Evolutionary conservation across 129 eudicot species (phyloP).

Genomic region (Arctium minus): DNA sequence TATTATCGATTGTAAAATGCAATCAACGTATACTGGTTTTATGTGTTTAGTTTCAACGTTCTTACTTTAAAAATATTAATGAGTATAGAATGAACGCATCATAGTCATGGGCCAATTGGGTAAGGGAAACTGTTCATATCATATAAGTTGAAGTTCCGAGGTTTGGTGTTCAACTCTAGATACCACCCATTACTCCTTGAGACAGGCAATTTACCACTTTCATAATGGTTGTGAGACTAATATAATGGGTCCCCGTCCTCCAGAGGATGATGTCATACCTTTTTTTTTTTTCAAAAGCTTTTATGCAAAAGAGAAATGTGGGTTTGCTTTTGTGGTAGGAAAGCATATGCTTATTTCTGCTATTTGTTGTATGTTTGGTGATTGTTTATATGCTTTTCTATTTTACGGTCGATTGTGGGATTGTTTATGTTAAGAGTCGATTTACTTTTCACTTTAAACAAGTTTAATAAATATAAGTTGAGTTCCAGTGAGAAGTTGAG

Average conservation of each 20-base stretch:
- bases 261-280: neutral
- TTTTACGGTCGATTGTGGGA: neutral
- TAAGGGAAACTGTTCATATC: neutral
- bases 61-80: neutral
- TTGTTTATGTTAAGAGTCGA: too few relatives aligned
- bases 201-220: neutral
- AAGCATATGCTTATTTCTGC: too few relatives aligned
- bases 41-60: conserved; percentile 12
- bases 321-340: neutral
- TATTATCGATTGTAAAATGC: conserved; percentile 26
- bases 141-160: too few relatives aligned
- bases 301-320: neutral
- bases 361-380: neutral
- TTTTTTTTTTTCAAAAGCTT: too few relatives aligned
- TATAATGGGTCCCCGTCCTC: neutral
- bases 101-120: neutral
- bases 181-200: neutral
- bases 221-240: neutral
- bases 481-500: too few relatives aligned
- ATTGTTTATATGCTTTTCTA: neutral
- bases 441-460: too few relatives aligned
- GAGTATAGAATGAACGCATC: neutral
- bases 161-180: neutral
- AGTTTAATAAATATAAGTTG: too few relatives aligned
- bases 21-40: conserved; percentile 14